These are phyloP conservation scores for Volvariella volvacea DNA, from an alignment of 1,284 basidiomycete genomes.

Conservation along the genomic window DNA sequence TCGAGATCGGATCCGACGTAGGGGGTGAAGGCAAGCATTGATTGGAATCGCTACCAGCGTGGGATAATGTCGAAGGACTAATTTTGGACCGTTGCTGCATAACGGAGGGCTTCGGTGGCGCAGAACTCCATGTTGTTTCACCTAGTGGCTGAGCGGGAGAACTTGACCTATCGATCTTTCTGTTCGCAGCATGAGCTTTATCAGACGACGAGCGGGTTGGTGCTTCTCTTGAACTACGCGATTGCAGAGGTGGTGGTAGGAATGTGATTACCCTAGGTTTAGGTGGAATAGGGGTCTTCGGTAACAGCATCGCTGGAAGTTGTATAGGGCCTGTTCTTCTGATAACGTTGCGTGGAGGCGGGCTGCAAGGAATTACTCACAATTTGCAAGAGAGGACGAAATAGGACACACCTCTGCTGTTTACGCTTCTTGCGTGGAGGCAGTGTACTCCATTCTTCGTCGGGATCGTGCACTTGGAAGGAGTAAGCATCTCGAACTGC, in stretches of 20 bases:
- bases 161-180: too few species aligned
- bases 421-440: slow-evolving; percentile 26
- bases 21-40: too few species aligned
- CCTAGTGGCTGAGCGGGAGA: too few species aligned
- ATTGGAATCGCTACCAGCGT: too few species aligned
- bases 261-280: slow-evolving; percentile 5
- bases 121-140: too few species aligned
- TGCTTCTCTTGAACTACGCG: too few species aligned
- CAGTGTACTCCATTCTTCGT: slow-evolving; percentile 43
- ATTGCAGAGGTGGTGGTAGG: slow-evolving; percentile 5
- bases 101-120: too few species aligned
- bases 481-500: slow-evolving; percentile 30
- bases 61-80: too few species aligned
- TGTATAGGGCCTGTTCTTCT: slow-evolving; percentile 2
- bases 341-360: neutral
- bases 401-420: slow-evolving; percentile 10
- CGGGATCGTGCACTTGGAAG: slow-evolving; percentile 28
- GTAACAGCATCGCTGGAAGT: slow-evolving; percentile 2
- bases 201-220: too few species aligned
- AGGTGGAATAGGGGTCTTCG: neutral
- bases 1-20: too few species aligned
- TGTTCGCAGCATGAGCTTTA: too few species aligned
- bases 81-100: too few species aligned
- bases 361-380: neutral
- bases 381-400: neutral